Base-by-base conservation (phyloP, 2,329 filamentous ascomycete species). In the Oidium heveae region DNA sequence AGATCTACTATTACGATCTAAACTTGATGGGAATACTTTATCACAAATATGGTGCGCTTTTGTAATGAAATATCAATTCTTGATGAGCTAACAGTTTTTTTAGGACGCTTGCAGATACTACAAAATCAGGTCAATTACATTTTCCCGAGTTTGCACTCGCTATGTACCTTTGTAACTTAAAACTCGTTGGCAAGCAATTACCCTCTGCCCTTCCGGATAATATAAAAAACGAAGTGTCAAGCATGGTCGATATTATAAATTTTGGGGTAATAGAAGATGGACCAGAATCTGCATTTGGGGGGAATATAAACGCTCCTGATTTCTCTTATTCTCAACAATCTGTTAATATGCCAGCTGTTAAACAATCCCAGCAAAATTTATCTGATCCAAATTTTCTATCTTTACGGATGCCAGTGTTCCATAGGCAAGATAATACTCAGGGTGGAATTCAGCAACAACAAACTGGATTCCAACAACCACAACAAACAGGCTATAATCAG, bases 211-310 rank as follows among this genome's bases (percentile, higher is more conserved):
- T 98, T 10, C 91, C 91, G 0, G 87, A 95, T 34, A 82, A 79
- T 56, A 81, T 98, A 59, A 84, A 80, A 70, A 98, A 98, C 63
- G 91, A 98, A 67, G 91, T 98, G 18, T 96, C 89, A 3, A 94
- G 91, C 68, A 96, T 98, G 88, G 91, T 98, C 43, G 91, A 98
- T 65, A 98, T 98, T 55, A 98, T 98, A 65, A 94, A 87, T 57
- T 98, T 98, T 66, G 86, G 82, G 61, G 77, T 95, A 24, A 79
- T 78, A 0, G 91, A 98, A 59, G 82, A 89, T 32, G 71, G 70
- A 41, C 67, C 68, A 43, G 68, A 74, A 20, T 67, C 74, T n/a
- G 69, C 71, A 32, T 62, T 68, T 18, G 72, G 72, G 54, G 77
- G 72, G 57, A 88, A 85, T 22, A 52, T 37, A 20, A 54, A 44